Base-by-base conservation (phyloP, 2,329 filamentous ascomycete genomes). In the Plectosphaerella cucumerina region DNA sequence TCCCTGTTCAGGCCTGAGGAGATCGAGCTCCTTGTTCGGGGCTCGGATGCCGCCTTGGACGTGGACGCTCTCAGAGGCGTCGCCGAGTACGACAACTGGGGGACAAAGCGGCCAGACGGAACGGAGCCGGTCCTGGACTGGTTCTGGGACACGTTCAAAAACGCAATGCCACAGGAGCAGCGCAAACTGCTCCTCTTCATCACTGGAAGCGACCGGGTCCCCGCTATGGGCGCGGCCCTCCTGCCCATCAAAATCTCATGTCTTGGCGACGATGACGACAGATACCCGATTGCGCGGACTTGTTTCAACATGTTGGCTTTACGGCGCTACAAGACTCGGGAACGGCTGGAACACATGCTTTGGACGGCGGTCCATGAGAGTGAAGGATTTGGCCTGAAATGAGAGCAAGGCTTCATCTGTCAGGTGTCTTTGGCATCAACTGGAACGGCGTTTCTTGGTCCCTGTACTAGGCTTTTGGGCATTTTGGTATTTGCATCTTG, bases 351-450 rank as follows among this genome's bases (percentile, higher is more conserved):
- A 65, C 71, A 68, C 48, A 84, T 85, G 73, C 72, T 97, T 31
- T 96, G 91, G 90, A 81, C 82, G 55, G 92, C 92, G 4, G 90
- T 96, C n/a, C 75, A 83, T 57, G 90, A 92, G 68, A 95, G 91
- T 62, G 90, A 96, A 66, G 92, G 92, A 3, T 97, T 97, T 77
- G 91, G 91, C 31, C 75, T 97, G 66, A 94, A 92, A 66, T 93
- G 65, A 75, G 31, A 6, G 26, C 12, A 8, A 31, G 26, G 6
- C 12, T 31, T 31, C 12, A 8, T 31, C 26, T 31, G 26, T 3
- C 26, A 31, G 8, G 8, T 8, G 26, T 31, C 9, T 31, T 9
- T 31, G 9, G 26, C 26, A 31, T 31, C 26, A 31, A 11, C 12
- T 10, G 8, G 26, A 31, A 31, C 12, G 26, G 26, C 26, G 26